phyloP scores from a whole-genome alignment of 169 alveolate genomes.

The Nephromyces sp. region DNA sequence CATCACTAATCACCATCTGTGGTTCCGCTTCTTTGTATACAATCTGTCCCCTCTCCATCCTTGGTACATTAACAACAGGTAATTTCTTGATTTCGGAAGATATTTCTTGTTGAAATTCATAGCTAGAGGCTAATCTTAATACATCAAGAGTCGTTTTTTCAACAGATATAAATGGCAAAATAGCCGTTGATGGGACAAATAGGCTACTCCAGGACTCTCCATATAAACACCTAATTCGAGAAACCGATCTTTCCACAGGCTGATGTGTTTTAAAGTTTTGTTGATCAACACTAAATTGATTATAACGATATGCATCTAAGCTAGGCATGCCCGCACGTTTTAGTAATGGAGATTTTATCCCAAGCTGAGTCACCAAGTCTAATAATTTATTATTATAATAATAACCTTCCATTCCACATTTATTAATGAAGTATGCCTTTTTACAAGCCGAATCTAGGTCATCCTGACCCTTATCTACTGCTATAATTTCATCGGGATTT shows the following conservation, averaged over 20 bases:
- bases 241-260: background rate
- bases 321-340: background rate
- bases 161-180: constrained; percentile 8
- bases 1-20: constrained; percentile 7
- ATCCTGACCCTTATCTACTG: background rate
- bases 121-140: constrained; percentile 4
- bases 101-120: constrained; percentile 8
- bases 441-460: background rate
- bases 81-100: background rate
- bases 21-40: constrained; percentile 3
- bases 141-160: constrained; percentile 8
- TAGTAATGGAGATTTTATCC: background rate
- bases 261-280: background rate
- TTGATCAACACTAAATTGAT: background rate
- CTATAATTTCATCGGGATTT: background rate
- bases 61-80: constrained; percentile 21
- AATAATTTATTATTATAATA: background rate
- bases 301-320: background rate
- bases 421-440: background rate
- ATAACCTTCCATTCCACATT: background rate
- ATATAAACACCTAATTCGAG: constrained; percentile 12
- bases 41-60: constrained; percentile 7
- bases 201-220: constrained; percentile 12
- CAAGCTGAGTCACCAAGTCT: background rate
- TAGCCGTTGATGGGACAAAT: constrained; percentile 17